phyloP scores from a whole-genome alignment of 306 rosid species.

The Citrullus colocynthis region DNA sequence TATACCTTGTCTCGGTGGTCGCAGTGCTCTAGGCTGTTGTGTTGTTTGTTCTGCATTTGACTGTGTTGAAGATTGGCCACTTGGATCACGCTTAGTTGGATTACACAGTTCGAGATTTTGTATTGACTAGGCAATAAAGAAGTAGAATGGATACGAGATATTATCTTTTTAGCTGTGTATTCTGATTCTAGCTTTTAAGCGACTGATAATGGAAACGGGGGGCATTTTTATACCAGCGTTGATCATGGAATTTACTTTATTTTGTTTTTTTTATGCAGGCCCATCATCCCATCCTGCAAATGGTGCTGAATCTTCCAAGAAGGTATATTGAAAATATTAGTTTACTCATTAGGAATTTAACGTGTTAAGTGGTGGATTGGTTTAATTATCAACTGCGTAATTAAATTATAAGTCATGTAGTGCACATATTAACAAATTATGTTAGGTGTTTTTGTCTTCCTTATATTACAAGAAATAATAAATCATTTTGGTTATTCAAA shows the following conservation, averaged over 20 bases:
- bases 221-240: background rate
- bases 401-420: background rate
- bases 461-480: background rate
- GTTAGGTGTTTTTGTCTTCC: background rate
- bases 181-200: background rate
- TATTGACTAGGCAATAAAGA: background rate
- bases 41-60: background rate
- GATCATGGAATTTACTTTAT: background rate
- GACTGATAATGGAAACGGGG: background rate
- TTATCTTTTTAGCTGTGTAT: background rate
- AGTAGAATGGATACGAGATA: background rate
- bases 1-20: background rate
- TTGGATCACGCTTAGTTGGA: background rate
- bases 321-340: constrained; percentile 29
- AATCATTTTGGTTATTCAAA: background rate
- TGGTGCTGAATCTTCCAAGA: constrained; percentile 40
- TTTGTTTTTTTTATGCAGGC: constrained; percentile 33
- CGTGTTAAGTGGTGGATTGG: background rate
- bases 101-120: background rate
- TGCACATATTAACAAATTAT: background rate
- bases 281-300: constrained; percentile 33
- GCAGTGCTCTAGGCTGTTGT: background rate
- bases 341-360: background rate
- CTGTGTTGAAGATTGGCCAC: background rate
- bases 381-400: background rate